Evolutionary conservation across 257 asterid species (phyloP), one percentile per base, ranked within the genome.

Genomic region (Capsicum baccatum): DNA sequence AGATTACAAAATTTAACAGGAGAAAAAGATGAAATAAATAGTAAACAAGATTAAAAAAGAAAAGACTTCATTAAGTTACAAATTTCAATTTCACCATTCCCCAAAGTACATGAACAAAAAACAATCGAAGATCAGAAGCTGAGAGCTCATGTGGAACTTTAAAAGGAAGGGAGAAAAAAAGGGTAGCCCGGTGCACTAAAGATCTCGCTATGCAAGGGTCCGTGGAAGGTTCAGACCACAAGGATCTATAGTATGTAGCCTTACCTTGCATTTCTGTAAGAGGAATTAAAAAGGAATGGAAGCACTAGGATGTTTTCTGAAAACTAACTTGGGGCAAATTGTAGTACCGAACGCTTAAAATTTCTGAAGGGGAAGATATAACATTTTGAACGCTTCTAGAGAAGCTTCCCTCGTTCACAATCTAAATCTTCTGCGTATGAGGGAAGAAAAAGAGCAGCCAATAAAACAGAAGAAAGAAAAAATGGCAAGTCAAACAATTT

Each of bases 391-490:
- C 5, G 48, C 63, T 54, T 76, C 14, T 76, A 50, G 21, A 50
- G 64, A 21, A 52, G 81, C 81, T 76, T 52, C 63, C 63, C 26
- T 26, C 19, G 0, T 19, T 52, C 63, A 13, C 48, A 76, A 76
- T 76, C 47, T 21, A 76, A 52, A 76, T 9, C 81, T 76, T 35
- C 48, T 52, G 11, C 21, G 6, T 8, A 74, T 76, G 63, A 50
- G 81, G 81, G 63, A 8, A 76, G 26, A 76, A 76, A 76, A 76
- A 76, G 47, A 76, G 21, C 21, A 76, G n/a, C 42, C 48, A 8
- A 13, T 14, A 39, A 76, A 76, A 76, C 59, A 52, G 39, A 52
- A 52, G 81, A 76, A 21, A 74, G 62, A 74, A 74, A 71, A 74
- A 26, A 0, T 52, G 81, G 48, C 81, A 76, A 52, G 81, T 52